Conservation (phyloP, 1,284 basidiomycete genomes). For the Pseudozyma sp. region DNA sequence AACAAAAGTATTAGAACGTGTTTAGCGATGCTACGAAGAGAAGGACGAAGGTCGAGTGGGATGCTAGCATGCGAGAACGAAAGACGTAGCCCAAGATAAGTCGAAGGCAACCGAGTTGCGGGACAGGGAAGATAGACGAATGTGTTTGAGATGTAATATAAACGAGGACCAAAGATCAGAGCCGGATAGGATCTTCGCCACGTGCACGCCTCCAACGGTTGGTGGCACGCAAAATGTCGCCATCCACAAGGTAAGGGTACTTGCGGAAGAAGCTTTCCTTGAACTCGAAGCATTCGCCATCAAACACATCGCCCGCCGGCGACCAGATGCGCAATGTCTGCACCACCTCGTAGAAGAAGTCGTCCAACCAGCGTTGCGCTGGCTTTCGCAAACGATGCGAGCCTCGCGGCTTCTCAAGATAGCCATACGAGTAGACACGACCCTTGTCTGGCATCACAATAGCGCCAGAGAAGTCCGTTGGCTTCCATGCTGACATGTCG, state of each 20-base stretch:
- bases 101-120: background rate
- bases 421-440: conserved; percentile 47
- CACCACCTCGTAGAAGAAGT: conserved; percentile 43
- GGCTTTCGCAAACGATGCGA: conserved; percentile 45
- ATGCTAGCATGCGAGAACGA: conserved; percentile 10
- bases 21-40: conserved; percentile 1
- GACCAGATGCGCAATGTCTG: conserved; percentile 46
- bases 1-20: background rate
- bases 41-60: background rate
- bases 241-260: conserved; percentile 51
- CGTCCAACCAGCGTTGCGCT: conserved; percentile 48
- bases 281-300: conserved; percentile 51
- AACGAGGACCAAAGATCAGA: conserved; percentile 11
- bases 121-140: too few species aligned
- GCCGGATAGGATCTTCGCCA: conserved; percentile 48
- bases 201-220: conserved; percentile 50
- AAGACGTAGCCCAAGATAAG: background rate
- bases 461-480: conserved; percentile 18
- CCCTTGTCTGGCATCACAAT: conserved; percentile 41
- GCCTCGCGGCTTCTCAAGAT: conserved; percentile 44
- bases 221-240: conserved; percentile 43
- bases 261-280: conserved; percentile 53
- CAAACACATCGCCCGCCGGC: conserved; percentile 47
- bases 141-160: too few species aligned
- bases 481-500: conserved; percentile 47